Conservation (phyloP, 2,329 filamentous ascomycete genomes). For the Fusarium denticulatum region DNA sequence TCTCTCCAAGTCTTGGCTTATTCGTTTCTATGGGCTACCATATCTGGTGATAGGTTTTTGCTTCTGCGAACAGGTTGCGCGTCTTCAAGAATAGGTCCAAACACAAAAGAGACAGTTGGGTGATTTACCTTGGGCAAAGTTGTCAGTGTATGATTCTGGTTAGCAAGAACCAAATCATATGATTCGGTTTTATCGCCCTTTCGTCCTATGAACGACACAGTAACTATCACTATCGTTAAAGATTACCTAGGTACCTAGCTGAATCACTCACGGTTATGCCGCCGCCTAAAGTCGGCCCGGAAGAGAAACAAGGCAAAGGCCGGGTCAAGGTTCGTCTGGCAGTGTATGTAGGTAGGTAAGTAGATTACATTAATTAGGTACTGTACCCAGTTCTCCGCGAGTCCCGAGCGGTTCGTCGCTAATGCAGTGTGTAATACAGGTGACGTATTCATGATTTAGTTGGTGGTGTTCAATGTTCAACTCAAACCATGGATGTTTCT, state of each 20-base stretch:
- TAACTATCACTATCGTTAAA: background rate
- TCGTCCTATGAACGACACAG: background rate
- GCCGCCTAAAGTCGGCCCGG: conserved; percentile 29
- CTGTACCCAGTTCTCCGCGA: conserved; percentile 4
- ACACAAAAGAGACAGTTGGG: background rate
- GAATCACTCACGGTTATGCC: background rate
- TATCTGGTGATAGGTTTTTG: background rate
- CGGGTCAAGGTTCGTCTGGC: background rate
- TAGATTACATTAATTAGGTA: background rate
- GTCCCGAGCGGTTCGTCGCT: conserved; percentile 11
- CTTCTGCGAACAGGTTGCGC: background rate
- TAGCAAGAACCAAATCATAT: background rate
- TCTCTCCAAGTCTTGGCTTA: background rate
- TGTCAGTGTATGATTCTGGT: background rate
- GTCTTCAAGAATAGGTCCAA: background rate
- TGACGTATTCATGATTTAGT: conserved; percentile 7
- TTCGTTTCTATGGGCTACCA: background rate
- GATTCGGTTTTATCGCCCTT: background rate
- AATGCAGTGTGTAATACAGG: conserved; percentile 4
- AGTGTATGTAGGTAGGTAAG: background rate
- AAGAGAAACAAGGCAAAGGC: conserved; percentile 2
- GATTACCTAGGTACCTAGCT: background rate
- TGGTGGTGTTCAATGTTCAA: background rate
- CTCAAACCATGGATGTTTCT: background rate
- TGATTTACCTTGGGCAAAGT: background rate